Conservation (phyloP, 169 alveolate genomes). For the Plasmodium reichenowi region DNA sequence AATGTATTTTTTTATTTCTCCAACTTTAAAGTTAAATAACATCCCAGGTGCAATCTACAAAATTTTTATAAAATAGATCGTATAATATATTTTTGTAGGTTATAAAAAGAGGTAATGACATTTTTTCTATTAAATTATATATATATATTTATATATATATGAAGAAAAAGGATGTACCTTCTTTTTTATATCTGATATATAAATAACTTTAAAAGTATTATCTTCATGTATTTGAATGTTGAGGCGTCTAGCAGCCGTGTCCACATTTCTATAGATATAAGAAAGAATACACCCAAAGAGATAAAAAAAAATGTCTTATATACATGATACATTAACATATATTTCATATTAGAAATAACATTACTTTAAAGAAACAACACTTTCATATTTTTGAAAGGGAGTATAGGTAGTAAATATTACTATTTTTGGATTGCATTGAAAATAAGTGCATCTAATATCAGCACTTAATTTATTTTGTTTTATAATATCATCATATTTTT, state of each 20-base stretch:
- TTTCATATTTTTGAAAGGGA: slow-evolving; percentile 66
- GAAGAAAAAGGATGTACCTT: slow-evolving; percentile 29
- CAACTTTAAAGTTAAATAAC: slow-evolving; percentile 65
- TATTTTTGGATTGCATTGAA: slow-evolving; percentile 47
- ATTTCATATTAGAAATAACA: slow-evolving; percentile 3
- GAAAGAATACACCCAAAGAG: not conserved
- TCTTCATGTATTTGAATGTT: slow-evolving; percentile 18
- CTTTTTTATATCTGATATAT: slow-evolving; percentile 52
- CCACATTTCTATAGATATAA: slow-evolving; percentile 34
- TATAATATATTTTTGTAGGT: not conserved
- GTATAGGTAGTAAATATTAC: slow-evolving; percentile 56
- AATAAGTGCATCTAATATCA: slow-evolving; percentile 21
- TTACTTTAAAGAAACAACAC: slow-evolving; percentile 52
- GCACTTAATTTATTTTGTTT: slow-evolving; percentile 20
- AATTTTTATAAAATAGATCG: slow-evolving; percentile 1
- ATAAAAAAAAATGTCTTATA: not conserved
- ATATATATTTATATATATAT: too few species aligned
- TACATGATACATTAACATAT: not conserved
- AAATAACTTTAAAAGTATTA: slow-evolving; percentile 21
- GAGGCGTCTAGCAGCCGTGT: slow-evolving; percentile 31
- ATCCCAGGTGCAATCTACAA: slow-evolving; percentile 67
- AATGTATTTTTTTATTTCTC: not conserved
- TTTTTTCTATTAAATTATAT: not conserved
- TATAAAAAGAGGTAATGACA: not conserved
- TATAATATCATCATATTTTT: slow-evolving; percentile 30